Percentiles rank a stretch among this genome's conserved stretches.
phyloP scores from a whole-genome alignment of 768 basidiomycete species.

The Austroboletus festivus region DNA sequence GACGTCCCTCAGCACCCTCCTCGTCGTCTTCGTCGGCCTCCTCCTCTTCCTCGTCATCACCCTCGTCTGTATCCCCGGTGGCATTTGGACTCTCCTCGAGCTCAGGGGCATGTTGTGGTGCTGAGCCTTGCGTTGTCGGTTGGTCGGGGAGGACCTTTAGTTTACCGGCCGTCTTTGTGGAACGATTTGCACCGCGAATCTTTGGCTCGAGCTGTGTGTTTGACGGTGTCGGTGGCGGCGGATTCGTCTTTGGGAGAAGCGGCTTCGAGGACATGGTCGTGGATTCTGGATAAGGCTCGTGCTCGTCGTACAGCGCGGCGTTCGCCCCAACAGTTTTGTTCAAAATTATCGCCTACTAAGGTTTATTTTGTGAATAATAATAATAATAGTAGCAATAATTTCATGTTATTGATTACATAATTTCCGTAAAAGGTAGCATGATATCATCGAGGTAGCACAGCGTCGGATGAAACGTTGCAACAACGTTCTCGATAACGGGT shows the following conservation, averaged over 20 bases:
- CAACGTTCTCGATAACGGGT: too few species aligned
- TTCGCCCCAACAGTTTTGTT: slow-evolving; percentile 3
- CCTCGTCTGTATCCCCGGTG: slow-evolving; percentile 69
- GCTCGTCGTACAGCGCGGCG: slow-evolving; percentile 17
- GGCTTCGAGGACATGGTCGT: slow-evolving; percentile 29
- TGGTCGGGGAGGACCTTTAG: slow-evolving; percentile 88
- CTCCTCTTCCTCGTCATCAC: slow-evolving; percentile 60
- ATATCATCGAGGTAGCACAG: too few species aligned
- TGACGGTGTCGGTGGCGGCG: slow-evolving; percentile 10
- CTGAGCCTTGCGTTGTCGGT: slow-evolving; percentile 48
- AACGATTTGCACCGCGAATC: slow-evolving; percentile 69
- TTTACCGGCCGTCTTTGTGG: slow-evolving; percentile 80
- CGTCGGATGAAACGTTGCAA: too few species aligned
- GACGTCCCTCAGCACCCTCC: slow-evolving; percentile 55
- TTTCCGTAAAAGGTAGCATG: too few species aligned
- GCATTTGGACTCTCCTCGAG: slow-evolving; percentile 45
- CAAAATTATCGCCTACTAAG: slow-evolving; percentile 7
- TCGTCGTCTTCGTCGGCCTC: slow-evolving; percentile 49
- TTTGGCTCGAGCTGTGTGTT: slow-evolving; percentile 42
- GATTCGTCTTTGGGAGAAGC: slow-evolving; percentile 31
- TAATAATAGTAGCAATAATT: too few species aligned
- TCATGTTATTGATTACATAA: too few species aligned
- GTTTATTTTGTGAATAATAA: slow-evolving; percentile 5
- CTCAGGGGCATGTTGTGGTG: slow-evolving; percentile 21
- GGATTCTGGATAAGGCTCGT: neutral